Conservation (phyloP, 106 monocot genomes). For the Dendrobium nobile region DNA sequence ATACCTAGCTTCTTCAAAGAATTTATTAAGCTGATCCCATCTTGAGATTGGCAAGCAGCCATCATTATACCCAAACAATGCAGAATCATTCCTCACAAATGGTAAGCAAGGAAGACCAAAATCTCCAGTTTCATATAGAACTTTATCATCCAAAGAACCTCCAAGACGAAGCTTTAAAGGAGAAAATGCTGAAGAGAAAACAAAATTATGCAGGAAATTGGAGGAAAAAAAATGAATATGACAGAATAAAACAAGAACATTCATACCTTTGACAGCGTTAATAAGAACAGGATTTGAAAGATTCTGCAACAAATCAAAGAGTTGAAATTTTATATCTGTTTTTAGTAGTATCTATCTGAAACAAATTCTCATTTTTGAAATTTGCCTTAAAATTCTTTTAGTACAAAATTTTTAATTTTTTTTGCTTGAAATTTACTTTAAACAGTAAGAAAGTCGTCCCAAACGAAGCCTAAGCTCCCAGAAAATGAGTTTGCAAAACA, state of each 20-base stretch:
- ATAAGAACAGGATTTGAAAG: conserved; percentile 64
- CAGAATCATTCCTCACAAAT: conserved; percentile 55
- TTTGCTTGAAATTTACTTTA: too few relatives aligned
- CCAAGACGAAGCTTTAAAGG: conserved; percentile 81
- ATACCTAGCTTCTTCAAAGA: conserved; percentile 68
- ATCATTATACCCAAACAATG: conserved; percentile 68
- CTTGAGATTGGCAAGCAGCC: conserved; percentile 77
- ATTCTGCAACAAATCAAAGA: conserved; percentile 66
- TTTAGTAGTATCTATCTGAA: neutral
- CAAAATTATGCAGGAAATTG: neutral
- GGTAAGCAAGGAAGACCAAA: conserved; percentile 32
- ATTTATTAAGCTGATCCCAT: conserved; percentile 92
- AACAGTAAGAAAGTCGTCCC: too few relatives aligned
- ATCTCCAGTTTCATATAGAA: conserved; percentile 57
- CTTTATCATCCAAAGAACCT: conserved; percentile 83
- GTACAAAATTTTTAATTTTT: too few relatives aligned
- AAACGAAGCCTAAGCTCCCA: too few relatives aligned
- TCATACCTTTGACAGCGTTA: conserved; percentile 89
- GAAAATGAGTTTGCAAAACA: too few relatives aligned
- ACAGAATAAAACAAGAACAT: neutral
- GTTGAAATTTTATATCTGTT: neutral
- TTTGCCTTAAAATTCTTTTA: too few relatives aligned
- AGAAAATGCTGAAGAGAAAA: conserved; percentile 60
- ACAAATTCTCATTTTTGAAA: too few relatives aligned
- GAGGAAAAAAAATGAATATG: neutral